Percentiles rank a stretch among this genome's conserved stretches.
phyloP scores from a whole-genome alignment of 169 alveolate species.

The Plasmodium sp. region DNA sequence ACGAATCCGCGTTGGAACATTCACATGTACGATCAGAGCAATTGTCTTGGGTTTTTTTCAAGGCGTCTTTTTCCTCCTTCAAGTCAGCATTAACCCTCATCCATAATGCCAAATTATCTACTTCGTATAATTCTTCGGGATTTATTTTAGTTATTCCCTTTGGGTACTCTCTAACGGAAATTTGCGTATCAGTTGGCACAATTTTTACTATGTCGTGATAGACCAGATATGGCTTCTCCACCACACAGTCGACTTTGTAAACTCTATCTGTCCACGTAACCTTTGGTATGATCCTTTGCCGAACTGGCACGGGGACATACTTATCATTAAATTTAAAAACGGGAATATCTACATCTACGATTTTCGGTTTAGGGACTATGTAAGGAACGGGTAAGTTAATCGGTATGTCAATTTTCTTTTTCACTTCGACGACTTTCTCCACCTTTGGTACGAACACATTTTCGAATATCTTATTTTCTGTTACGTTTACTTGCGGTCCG shows the following conservation, averaged over 20 bases:
- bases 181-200: constrained; percentile 79
- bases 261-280: constrained; percentile 78
- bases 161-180: constrained; percentile 78
- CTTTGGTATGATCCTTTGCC: constrained; percentile 80
- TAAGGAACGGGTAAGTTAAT: constrained; percentile 78
- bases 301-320: constrained; percentile 81
- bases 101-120: constrained; percentile 81
- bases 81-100: constrained; percentile 84
- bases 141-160: constrained; percentile 80
- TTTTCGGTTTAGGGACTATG: constrained; percentile 82
- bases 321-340: constrained; percentile 81
- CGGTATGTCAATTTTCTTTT: constrained; percentile 68
- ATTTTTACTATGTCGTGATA: constrained; percentile 79
- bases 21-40: constrained; percentile 24
- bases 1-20: constrained; percentile 32
- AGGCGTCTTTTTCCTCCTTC: constrained; percentile 74
- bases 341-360: constrained; percentile 80
- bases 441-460: constrained; percentile 58
- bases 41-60: constrained; percentile 4
- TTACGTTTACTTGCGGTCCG: constrained; percentile 53
- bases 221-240: constrained; percentile 81
- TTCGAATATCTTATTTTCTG: constrained; percentile 38
- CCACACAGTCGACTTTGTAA: constrained; percentile 78
- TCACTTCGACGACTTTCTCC: constrained; percentile 64
- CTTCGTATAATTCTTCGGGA: constrained; percentile 79